Evolutionary conservation across 2,329 filamentous ascomycete genomes (phyloP).

Genomic region (Aspergillus viridinutans): DNA sequence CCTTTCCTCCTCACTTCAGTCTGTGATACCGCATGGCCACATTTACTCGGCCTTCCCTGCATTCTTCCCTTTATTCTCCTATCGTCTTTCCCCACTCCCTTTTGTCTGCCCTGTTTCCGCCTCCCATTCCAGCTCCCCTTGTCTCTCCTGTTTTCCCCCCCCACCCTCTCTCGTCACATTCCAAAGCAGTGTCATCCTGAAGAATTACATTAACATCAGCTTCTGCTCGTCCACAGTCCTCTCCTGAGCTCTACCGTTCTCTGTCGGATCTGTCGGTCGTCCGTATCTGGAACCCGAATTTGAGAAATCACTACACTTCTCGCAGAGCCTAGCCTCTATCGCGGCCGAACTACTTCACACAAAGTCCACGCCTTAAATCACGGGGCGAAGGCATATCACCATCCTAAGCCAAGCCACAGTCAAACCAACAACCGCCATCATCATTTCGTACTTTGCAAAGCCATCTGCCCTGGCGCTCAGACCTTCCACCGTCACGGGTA

Average conservation of each 20-base stretch:
- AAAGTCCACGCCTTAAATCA: not conserved
- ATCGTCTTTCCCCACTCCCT: constrained; percentile 9
- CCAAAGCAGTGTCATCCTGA: constrained; percentile 12
- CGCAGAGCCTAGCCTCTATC: not conserved
- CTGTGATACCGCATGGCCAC: not conserved
- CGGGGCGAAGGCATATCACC: not conserved
- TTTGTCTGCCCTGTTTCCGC: constrained; percentile 6
- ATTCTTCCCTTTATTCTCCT: constrained; percentile 16
- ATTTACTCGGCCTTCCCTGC: constrained; percentile 7
- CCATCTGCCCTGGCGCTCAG: constrained; percentile 17
- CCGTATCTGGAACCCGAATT: not conserved
- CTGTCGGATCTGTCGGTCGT: not conserved
- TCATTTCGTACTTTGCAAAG: constrained; percentile 10
- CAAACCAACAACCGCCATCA: not conserved
- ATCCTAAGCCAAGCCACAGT: not conserved
- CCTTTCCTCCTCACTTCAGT: not conserved
- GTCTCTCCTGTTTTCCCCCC: constrained; percentile 1
- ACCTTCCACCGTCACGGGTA: constrained; percentile 14
- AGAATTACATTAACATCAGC: constrained; percentile 13
- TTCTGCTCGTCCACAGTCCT: not conserved
- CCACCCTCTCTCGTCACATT: constrained; percentile 8
- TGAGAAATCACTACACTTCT: constrained; percentile 4
- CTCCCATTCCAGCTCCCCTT: constrained; percentile 7
- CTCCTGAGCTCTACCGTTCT: not conserved
- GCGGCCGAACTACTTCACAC: not conserved